A percentile compares a stretch with the other conserved stretches of the same genome.
phyloP scores from a whole-genome alignment of 2,329 filamentous ascomycete genomes.

The Ophiostoma himal-ulmi region DNA sequence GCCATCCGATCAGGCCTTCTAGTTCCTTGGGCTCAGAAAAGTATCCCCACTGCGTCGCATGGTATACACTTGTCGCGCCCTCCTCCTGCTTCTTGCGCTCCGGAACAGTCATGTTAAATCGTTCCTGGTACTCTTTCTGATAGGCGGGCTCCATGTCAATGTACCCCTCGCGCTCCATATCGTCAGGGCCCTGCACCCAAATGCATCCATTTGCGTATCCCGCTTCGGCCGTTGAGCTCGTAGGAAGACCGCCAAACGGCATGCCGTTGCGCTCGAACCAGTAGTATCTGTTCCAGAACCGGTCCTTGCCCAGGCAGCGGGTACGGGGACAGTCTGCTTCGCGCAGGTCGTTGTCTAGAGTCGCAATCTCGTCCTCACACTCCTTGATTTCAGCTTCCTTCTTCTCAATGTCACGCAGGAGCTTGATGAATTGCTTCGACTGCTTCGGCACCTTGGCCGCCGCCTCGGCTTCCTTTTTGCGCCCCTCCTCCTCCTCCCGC shows the following conservation, averaged over 20 bases:
- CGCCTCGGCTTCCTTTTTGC: conserved; percentile 61
- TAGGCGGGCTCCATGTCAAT: conserved; percentile 69
- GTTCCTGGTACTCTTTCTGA: conserved; percentile 67
- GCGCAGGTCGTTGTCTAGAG: conserved; percentile 84
- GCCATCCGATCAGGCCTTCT: conserved; percentile 75
- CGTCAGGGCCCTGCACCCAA: conserved; percentile 93
- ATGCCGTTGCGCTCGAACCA: conserved; percentile 99
- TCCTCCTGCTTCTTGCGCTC: conserved; percentile 85
- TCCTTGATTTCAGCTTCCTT: conserved; percentile 73
- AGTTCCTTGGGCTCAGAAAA: conserved; percentile 75
- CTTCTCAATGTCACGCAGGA: conserved; percentile 83
- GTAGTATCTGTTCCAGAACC: conserved; percentile 98
- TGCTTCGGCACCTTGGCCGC: conserved; percentile 65
- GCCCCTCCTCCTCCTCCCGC: conserved; percentile 60
- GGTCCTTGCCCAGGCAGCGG: conserved; percentile 82
- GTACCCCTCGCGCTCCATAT: conserved; percentile 78
- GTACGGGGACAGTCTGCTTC: conserved; percentile 92
- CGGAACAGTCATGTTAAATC: conserved; percentile 74
- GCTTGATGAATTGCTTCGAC: conserved; percentile 80
- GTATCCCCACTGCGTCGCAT: conserved; percentile 83
- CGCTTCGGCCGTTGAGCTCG: conserved; percentile 79
- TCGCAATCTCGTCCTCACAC: conserved; percentile 77
- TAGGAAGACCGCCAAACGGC: conserved; percentile 84
- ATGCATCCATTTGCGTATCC: conserved; percentile 90
- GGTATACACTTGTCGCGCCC: conserved; percentile 69